Evolutionary conservation across 78 protist species (phyloP), one percentile per base, ranked within the genome.

Genomic region (Trichosphaerium sp.): DNA sequence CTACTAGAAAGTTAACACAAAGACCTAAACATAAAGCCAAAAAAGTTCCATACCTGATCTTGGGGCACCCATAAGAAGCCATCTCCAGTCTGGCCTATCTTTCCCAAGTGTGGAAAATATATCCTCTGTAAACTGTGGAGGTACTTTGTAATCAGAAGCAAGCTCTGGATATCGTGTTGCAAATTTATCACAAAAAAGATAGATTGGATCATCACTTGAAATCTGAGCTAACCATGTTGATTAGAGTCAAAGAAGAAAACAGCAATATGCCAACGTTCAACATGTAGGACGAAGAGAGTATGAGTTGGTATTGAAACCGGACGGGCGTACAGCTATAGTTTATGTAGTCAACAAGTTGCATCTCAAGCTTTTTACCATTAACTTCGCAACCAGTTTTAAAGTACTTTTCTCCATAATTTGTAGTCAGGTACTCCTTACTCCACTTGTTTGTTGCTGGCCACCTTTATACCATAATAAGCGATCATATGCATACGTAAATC

Each of bases 1-100:
- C n/a, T n/a, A n/a, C n/a, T n/a, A n/a, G n/a, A n/a, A n/a, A n/a
- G n/a, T n/a, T n/a, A n/a, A n/a, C n/a, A n/a, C n/a, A n/a, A n/a
- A n/a, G n/a, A n/a, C n/a, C n/a, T n/a, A n/a, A n/a, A n/a, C n/a
- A n/a, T n/a, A n/a, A n/a, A n/a, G n/a, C n/a, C n/a, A n/a, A n/a
- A n/a, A n/a, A n/a, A n/a, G n/a, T n/a, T n/a, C n/a, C n/a, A n/a
- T n/a, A 37, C 92, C 92, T 1, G 75, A 59, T 21, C 85, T 29
- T 4, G 78, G 21, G 12, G 89, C 87, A 29, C 91, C 91, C 4
- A 66, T 64, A 37, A 86, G 48, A 10, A 84, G 48, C 89, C 89
- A 86, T 31, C 88, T 64, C 40, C 54, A 77, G 23, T 65, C 49
- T 8, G 92, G 92, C 34, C 92, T 43, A 29, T 7, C 1, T 4